Conservation (phyloP, 73 alveolate species). For the Paramecium sonneborni region DNA sequence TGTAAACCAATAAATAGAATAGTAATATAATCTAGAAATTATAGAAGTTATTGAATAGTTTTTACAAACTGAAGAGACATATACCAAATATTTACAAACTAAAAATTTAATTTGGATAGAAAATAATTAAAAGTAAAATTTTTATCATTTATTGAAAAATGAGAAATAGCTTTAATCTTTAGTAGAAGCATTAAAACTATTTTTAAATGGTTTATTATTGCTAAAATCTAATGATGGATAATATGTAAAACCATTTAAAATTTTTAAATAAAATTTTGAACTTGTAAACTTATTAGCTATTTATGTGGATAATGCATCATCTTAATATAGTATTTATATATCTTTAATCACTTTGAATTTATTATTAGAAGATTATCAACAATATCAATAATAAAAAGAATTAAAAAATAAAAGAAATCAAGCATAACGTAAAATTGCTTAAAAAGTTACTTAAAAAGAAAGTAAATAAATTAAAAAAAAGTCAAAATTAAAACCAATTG, state of each 20-base stretch:
- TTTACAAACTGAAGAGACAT: neutral
- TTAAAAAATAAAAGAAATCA: neutral
- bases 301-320: neutral
- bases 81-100: neutral
- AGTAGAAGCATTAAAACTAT: neutral
- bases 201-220: neutral
- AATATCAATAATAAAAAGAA: neutral
- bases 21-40: neutral
- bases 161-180: neutral
- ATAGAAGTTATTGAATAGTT: conserved; percentile 5
- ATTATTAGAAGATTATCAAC: neutral
- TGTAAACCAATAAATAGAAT: neutral
- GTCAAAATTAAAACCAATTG: neutral
- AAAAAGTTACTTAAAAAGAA: neutral
- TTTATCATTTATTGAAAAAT: neutral
- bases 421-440: neutral
- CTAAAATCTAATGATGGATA: neutral
- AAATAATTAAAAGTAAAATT: neutral
- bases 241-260: neutral
- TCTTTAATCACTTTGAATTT: neutral
- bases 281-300: neutral
- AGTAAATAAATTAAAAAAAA: neutral
- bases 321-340: neutral
- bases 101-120: neutral
- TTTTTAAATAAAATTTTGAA: neutral